Conservation (phyloP, 2,329 filamentous ascomycete species). For the Zalaria sp. region DNA sequence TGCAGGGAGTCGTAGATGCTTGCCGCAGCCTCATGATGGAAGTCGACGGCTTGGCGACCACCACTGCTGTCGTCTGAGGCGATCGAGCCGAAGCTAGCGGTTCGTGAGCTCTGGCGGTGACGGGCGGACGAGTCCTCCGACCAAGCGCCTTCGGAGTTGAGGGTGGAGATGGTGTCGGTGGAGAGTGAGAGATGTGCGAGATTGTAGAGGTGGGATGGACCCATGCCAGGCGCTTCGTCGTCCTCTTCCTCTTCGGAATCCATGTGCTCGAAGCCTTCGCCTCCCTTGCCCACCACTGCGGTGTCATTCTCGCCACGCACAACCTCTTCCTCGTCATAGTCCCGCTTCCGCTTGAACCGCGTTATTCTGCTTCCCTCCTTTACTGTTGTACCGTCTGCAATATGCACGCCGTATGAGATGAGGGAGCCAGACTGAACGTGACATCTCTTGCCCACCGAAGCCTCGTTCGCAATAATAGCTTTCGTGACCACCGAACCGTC, state of each 20-base stretch:
- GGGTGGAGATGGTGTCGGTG: conserved; percentile 47
- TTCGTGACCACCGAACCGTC: conserved; percentile 58
- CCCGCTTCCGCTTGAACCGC: conserved; percentile 29
- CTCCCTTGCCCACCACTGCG: conserved; percentile 41
- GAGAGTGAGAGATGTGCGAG: conserved; percentile 31
- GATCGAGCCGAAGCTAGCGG: conserved; percentile 27
- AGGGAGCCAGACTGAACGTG: conserved; percentile 59
- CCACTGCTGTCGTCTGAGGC: conserved; percentile 44
- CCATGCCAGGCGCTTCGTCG: conserved; percentile 33
- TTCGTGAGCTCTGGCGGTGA: conserved; percentile 8
- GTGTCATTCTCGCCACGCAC: conserved; percentile 26
- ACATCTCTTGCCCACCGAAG: conserved; percentile 55
- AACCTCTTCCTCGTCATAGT: conserved; percentile 25
- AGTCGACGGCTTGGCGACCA: conserved; percentile 37
- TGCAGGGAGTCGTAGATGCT: conserved; percentile 79
- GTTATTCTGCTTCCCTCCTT: conserved; percentile 30
- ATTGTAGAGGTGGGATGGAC: conserved; percentile 29
- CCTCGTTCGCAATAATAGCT: conserved; percentile 64
- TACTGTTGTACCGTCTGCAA: conserved; percentile 46
- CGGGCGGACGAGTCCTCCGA: conserved; percentile 20
- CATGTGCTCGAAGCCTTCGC: conserved; percentile 46
- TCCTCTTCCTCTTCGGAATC: conserved; percentile 47
- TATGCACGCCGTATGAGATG: conserved; percentile 62
- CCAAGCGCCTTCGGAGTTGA: conserved; percentile 36
- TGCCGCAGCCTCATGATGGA: conserved; percentile 76